Evolutionary conservation across 768 basidiomycete genomes (phyloP).

Genomic region (Amanita pallidorosea): DNA sequence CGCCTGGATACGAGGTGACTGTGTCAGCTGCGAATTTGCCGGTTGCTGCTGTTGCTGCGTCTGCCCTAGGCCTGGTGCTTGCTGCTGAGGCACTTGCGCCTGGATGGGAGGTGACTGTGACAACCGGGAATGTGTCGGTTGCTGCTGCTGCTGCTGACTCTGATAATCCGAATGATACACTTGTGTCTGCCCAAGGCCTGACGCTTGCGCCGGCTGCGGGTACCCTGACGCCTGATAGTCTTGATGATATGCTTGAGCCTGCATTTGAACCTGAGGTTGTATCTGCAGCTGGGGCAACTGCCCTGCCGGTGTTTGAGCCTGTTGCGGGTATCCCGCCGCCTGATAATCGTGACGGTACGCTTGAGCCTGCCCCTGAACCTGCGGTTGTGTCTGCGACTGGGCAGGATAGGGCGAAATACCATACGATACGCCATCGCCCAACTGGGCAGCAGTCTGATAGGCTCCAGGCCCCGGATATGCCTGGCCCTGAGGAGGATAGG

Average conservation of each 20-base stretch:
- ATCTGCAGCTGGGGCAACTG: constrained; percentile 7
- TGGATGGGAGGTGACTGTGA: constrained; percentile 4
- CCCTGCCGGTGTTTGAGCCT: constrained; percentile 10
- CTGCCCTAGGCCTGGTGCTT: constrained; percentile 9
- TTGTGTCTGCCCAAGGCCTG: constrained; percentile 9
- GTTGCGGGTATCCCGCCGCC: constrained; percentile 13
- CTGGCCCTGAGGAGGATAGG: not conserved
- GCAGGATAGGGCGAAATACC: constrained; percentile 12
- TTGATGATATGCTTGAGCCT: constrained; percentile 4
- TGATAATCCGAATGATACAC: constrained; percentile 8
- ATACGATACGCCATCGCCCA: not conserved
- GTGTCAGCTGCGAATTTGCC: constrained; percentile 10
- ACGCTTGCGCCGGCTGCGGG: constrained; percentile 15
- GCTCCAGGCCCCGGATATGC: not conserved
- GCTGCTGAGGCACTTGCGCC: constrained; percentile 4
- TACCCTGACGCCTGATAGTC: constrained; percentile 13
- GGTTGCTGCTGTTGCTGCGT: constrained; percentile 9
- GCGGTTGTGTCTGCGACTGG: constrained; percentile 14
- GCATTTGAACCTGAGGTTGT: constrained; percentile 9
- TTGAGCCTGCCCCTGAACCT: constrained; percentile 7
- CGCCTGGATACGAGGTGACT: not conserved
- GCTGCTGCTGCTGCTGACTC: constrained; percentile 11
- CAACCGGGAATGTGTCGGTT: constrained; percentile 11
- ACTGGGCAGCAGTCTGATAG: constrained; percentile 2
- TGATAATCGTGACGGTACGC: constrained; percentile 10